Percentiles rank a stretch among this genome's conserved stretches.
Evolutionary conservation across 345 rosid genomes (phyloP).

Genomic region (Euphorbia peplus): DNA sequence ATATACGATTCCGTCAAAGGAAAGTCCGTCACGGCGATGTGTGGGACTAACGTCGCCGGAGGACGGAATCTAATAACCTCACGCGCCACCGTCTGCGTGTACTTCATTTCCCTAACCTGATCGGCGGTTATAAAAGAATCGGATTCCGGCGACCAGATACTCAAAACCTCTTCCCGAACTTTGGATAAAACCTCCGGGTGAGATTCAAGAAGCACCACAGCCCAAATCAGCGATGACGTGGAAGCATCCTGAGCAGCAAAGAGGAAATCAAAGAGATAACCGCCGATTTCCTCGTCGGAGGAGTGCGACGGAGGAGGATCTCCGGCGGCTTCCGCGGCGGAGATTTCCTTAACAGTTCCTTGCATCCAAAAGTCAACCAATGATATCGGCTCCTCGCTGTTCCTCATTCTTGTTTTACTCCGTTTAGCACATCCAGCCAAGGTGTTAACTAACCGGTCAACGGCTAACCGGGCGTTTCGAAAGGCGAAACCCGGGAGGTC

Average conservation of each 20-base stretch:
- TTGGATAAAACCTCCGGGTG: conserved; percentile 55
- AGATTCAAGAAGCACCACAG: conserved; percentile 64
- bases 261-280: conserved; percentile 73
- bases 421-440: conserved; percentile 40
- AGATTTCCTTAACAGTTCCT: conserved; percentile 39
- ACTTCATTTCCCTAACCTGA: conserved; percentile 65
- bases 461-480: conserved; percentile 63
- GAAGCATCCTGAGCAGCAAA: conserved; percentile 92
- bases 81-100: conserved; percentile 84
- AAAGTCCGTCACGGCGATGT: conserved; percentile 65
- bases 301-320: conserved; percentile 40
- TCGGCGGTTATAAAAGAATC: conserved; percentile 51
- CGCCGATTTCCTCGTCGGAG: conserved; percentile 51
- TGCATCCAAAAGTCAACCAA: conserved; percentile 86
- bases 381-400: conserved; percentile 57
- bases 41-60: conserved; percentile 86
- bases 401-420: conserved; percentile 53
- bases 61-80: conserved; percentile 72
- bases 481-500: conserved; percentile 74
- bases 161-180: conserved; percentile 65
- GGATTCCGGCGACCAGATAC: conserved; percentile 73
- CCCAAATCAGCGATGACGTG: conserved; percentile 83
- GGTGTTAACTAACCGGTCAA: conserved; percentile 43
- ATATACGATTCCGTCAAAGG: conserved; percentile 64
- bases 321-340: conserved; percentile 31